phyloP scores from a whole-genome alignment of 164 flowering plant species.

The Vitis rupestris region DNA sequence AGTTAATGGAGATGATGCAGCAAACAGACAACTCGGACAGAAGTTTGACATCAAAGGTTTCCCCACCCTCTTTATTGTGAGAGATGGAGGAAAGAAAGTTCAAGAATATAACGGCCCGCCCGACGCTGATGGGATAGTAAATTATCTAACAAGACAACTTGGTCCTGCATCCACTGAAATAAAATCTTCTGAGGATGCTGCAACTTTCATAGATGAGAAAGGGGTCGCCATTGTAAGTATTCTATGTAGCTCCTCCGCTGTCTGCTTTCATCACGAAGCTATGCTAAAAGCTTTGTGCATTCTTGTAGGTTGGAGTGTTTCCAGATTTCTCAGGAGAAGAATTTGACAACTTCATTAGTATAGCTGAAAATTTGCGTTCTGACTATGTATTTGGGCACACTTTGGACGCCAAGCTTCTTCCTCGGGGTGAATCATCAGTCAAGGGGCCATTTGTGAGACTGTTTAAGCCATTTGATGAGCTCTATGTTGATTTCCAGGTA shows the following conservation, averaged over 20 bases:
- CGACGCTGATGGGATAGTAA: conserved; percentile 84
- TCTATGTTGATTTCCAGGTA: conserved; percentile 80
- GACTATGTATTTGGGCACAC: conserved; percentile 90
- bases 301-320: conserved; percentile 77
- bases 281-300: neutral
- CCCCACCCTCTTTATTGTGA: conserved; percentile 81
- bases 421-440: conserved; percentile 75
- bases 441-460: conserved; percentile 64
- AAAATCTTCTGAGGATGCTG: conserved; percentile 64
- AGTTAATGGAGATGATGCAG: conserved; percentile 81
- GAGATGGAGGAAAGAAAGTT: conserved; percentile 66
- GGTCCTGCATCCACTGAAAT: conserved; percentile 90
- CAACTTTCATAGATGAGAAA: conserved; percentile 44
- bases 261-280: neutral
- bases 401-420: conserved; percentile 73
- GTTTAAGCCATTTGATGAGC: conserved; percentile 95
- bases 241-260: neutral
- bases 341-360: conserved; percentile 52
- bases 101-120: conserved; percentile 96
- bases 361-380: conserved; percentile 78
- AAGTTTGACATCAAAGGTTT: conserved; percentile 64
- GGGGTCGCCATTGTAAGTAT: conserved; percentile 63
- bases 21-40: conserved; percentile 61
- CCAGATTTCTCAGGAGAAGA: conserved; percentile 83
- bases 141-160: conserved; percentile 66